Base-by-base conservation (phyloP, 768 basidiomycete species). In the Gymnopilus junonius region DNA sequence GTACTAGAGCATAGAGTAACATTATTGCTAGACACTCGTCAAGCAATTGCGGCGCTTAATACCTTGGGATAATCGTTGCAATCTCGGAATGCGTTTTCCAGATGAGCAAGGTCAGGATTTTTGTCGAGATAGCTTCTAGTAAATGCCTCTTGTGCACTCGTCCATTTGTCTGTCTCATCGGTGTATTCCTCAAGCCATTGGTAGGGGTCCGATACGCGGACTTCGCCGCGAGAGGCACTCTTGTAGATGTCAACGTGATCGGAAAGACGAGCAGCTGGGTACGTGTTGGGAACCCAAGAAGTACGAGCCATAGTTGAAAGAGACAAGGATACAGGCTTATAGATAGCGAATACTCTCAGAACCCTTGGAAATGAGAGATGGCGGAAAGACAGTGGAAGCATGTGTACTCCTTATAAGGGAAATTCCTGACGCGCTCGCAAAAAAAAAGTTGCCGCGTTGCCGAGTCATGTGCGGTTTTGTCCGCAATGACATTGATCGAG, bases 181-280 rank as follows among this genome's bases (percentile, higher is more conserved):
- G 82, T 80, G 66, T 87, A 73, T 29, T 84, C 77, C 63, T 93
- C 90, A 21, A 94, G 79, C 91, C 92, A 93, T 45, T 83, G 76
- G 76, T 92, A 92, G 6, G 92, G 91, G 73, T 93, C 89, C 4
- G 79, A 74, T 0, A 94, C 87, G 39, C 76, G 76, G 40, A 93
- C 88, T 57, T 86, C 70, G 23, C 88, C 91, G n/a, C 80, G 74
- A 46, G 76, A 73, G 67, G 85, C 83, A 74, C 87, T 90, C 72
- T 87, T 83, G 78, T 91, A 94, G 34, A 82, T 73, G 72, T 92
- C 89, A 51, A 87, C 76, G 69, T 89, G 85, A 69, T 90, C 86
- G 7, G 84, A 86, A 55, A 91, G 85, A 58, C 85, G 86, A 27
- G 90, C 82, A 8, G 73, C 55, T 0, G 93, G 93, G 70, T 94